Evolutionary conservation across 1,284 basidiomycete genomes (phyloP).

Genomic region (Cutaneotrichosporon sp.): DNA sequence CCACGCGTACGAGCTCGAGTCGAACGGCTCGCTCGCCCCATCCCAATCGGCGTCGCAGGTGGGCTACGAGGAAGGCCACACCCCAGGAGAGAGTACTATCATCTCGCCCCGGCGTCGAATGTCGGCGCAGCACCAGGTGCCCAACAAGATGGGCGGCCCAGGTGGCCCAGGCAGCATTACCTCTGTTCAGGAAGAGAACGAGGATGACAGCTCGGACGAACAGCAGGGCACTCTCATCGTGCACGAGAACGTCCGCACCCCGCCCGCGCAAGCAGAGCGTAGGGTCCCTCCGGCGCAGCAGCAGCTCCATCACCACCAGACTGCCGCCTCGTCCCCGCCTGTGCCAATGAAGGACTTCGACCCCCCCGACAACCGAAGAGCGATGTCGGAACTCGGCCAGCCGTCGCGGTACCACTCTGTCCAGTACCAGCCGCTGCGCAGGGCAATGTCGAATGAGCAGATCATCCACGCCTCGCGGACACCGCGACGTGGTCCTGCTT

Average conservation of each 20-base stretch:
- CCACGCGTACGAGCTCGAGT: slow-evolving; percentile 47
- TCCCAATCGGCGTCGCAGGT: slow-evolving; percentile 49
- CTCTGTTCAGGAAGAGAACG: slow-evolving; percentile 44
- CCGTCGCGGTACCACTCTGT: slow-evolving; percentile 6
- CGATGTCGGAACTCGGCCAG: slow-evolving; percentile 39
- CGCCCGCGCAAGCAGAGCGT: background rate
- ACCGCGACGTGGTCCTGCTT: slow-evolving; percentile 17
- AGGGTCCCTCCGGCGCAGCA: background rate
- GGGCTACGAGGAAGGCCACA: slow-evolving; percentile 42
- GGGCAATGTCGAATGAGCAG: slow-evolving; percentile 41
- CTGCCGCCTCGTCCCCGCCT: background rate
- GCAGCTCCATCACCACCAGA: too few species aligned
- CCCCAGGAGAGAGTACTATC: too few species aligned
- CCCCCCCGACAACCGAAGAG: slow-evolving; percentile 24
- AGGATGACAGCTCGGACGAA: slow-evolving; percentile 40
- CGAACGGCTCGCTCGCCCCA: slow-evolving; percentile 49
- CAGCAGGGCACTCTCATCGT: slow-evolving; percentile 38
- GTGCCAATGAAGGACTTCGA: background rate
- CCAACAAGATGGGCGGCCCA: slow-evolving; percentile 12
- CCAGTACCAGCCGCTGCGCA: slow-evolving; percentile 18
- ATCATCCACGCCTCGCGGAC: too few species aligned
- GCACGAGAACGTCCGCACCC: slow-evolving; percentile 33
- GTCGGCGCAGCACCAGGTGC: slow-evolving; percentile 3
- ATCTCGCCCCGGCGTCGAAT: background rate
- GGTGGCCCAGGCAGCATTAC: slow-evolving; percentile 38